Evolutionary conservation across 805 yeast genomes (phyloP).

Genomic region (Ogataea nakhonphanomensis): DNA sequence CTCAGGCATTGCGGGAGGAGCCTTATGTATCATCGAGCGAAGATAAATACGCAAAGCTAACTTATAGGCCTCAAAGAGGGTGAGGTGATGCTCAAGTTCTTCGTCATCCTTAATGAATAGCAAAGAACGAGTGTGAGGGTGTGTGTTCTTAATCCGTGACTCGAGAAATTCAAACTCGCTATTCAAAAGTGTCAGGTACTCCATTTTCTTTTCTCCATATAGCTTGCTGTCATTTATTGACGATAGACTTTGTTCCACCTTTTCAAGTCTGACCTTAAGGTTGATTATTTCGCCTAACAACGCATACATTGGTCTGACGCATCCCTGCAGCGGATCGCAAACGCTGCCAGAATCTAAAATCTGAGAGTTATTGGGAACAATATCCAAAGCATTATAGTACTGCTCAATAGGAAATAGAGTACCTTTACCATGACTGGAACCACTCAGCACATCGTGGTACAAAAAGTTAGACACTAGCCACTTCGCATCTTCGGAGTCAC

Average conservation of each 20-base stretch:
- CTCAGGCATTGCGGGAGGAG: slow-evolving; percentile 23
- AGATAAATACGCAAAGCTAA: slow-evolving; percentile 19
- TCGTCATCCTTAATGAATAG: slow-evolving; percentile 18
- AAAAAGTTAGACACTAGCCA: slow-evolving; percentile 36
- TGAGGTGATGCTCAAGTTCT: slow-evolving; percentile 31
- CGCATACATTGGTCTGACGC: slow-evolving; percentile 35
- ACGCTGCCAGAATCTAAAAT: slow-evolving; percentile 15
- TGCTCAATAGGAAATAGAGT: slow-evolving; percentile 32
- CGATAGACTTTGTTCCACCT: slow-evolving; percentile 4
- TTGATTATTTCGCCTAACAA: slow-evolving; percentile 38
- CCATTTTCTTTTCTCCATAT: slow-evolving; percentile 2
- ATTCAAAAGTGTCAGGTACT: slow-evolving; percentile 8
- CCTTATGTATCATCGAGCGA: slow-evolving; percentile 16
- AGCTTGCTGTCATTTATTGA: not conserved
- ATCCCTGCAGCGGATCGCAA: slow-evolving; percentile 40
- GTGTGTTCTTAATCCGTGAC: slow-evolving; percentile 12
- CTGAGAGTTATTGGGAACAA: slow-evolving; percentile 1
- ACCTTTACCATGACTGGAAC: slow-evolving; percentile 33
- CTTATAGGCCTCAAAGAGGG: slow-evolving; percentile 34
- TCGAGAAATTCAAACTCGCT: slow-evolving; percentile 12
- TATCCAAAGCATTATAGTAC: slow-evolving; percentile 28
- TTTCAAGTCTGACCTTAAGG: slow-evolving; percentile 10
- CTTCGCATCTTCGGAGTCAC: slow-evolving; percentile 31
- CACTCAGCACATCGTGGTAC: slow-evolving; percentile 38
- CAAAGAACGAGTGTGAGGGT: slow-evolving; percentile 18